These are phyloP conservation scores for Populus alba DNA, from an alignment of 345 rosid species.

Conservation along the genomic window DNA sequence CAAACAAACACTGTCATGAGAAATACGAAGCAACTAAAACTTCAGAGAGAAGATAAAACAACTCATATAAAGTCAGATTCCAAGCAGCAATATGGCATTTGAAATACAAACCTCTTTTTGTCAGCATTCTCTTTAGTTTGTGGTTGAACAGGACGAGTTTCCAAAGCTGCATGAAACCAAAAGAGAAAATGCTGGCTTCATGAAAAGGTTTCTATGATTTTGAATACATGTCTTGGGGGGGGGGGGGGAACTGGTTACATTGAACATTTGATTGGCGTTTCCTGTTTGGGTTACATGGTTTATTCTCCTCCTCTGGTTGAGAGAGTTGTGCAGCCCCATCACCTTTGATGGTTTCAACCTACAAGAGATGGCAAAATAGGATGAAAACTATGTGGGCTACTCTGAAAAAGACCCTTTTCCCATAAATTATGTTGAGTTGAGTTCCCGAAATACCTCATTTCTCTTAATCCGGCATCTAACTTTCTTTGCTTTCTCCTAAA, in stretches of 20 bases:
- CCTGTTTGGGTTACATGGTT: slow-evolving; percentile 32
- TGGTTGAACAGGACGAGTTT: slow-evolving; percentile 18
- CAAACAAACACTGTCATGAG: not conserved
- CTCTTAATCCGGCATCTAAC: slow-evolving; percentile 21
- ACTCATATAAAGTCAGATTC: slow-evolving; percentile 7
- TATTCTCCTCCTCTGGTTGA: slow-evolving; percentile 21
- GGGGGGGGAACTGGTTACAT: slow-evolving; percentile 23
- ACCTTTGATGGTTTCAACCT: slow-evolving; percentile 32
- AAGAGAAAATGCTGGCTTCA: slow-evolving; percentile 1
- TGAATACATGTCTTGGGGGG: not conserved
- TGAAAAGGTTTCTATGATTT: not conserved
- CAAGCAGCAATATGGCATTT: not conserved
- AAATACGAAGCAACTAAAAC: not conserved
- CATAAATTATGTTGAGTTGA: not conserved
- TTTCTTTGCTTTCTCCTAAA: slow-evolving; percentile 34
- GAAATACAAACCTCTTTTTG: slow-evolving; percentile 37
- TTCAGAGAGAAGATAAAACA: not conserved
- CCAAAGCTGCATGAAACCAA: slow-evolving; percentile 32
- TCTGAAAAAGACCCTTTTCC: slow-evolving; percentile 5
- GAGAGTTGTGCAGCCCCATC: slow-evolving; percentile 15
- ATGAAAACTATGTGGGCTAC: slow-evolving; percentile 11
- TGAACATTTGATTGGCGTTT: slow-evolving; percentile 33
- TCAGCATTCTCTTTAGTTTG: slow-evolving; percentile 30
- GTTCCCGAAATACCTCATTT: slow-evolving; percentile 29
- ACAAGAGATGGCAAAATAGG: slow-evolving; percentile 23